phyloP scores from a whole-genome alignment of 345 rosid species.

The Lumnitzera racemosa region DNA sequence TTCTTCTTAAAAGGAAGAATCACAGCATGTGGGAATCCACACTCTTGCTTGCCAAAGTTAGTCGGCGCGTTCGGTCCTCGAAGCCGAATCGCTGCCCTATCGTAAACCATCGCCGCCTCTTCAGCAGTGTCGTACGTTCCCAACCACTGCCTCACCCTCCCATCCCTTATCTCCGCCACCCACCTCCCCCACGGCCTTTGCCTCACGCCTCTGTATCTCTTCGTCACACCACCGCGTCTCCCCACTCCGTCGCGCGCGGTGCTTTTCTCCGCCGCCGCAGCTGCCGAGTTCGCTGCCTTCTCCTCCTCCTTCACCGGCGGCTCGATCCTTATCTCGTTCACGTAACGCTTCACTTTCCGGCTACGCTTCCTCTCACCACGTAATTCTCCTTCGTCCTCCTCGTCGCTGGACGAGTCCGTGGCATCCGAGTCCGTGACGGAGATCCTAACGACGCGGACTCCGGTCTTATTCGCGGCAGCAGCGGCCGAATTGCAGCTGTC shows the following conservation, averaged over 20 bases:
- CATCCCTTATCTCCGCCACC: slow-evolving; percentile 39
- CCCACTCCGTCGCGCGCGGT: background rate
- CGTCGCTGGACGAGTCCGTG: slow-evolving; percentile 34
- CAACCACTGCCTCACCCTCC: slow-evolving; percentile 24
- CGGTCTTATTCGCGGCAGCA: slow-evolving; percentile 3
- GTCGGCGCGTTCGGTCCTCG: slow-evolving; percentile 30
- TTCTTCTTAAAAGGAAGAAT: slow-evolving; percentile 22
- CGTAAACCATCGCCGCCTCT: slow-evolving; percentile 35
- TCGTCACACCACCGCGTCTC: slow-evolving; percentile 3
- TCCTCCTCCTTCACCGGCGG: slow-evolving; percentile 7
- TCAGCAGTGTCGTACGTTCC: slow-evolving; percentile 37
- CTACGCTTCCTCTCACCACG: background rate
- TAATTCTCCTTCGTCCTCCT: slow-evolving; percentile 6
- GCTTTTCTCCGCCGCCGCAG: slow-evolving; percentile 12
- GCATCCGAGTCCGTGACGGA: slow-evolving; percentile 35
- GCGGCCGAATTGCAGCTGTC: slow-evolving; percentile 13
- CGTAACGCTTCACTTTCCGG: slow-evolving; percentile 21
- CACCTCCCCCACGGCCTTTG: slow-evolving; percentile 39
- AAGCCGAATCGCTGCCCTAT: slow-evolving; percentile 23
- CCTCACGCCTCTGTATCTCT: slow-evolving; percentile 35
- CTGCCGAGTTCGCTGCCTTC: background rate
- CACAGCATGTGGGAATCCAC: slow-evolving; percentile 10
- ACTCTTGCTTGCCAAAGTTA: slow-evolving; percentile 23
- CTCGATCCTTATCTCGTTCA: slow-evolving; percentile 24
- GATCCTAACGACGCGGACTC: slow-evolving; percentile 20